Evolutionary conservation across 2,329 filamentous ascomycete species (phyloP), one percentile per base, ranked within the genome.

Genomic region (Beauveria medogensis): DNA sequence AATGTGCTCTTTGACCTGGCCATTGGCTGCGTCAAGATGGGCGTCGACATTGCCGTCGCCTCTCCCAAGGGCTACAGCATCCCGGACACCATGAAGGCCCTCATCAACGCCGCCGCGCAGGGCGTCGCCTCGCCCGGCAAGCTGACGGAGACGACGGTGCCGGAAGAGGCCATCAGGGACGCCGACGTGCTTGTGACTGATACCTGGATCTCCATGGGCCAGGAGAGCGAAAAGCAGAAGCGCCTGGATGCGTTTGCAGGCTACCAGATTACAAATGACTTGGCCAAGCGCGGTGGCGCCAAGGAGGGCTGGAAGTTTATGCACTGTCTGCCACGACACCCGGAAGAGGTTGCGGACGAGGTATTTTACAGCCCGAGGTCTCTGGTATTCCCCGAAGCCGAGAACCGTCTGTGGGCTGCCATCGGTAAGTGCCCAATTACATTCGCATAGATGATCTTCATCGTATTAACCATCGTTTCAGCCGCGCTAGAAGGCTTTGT

Each of bases 171-270:
- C 5, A 86, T 97, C 70, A 90, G 90, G 77, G 79, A 87, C 65
- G 93, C 94, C 3, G 89, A 99, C 72, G 83, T 97, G 58, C 79
- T 99, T 62, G 92, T 97, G 24, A 99, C 94, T 1, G 94, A 99
- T 70, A 99, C 94, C 1, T 99, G 94, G 94, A 84, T 99, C 37
- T 96, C 91, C 1, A 99, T 99, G 94, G 94, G 94, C 52, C 93
- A 97, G 75, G 94, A 99, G 74, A 85, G 84, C 61, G 94, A 99
- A 75, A 81, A 86, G 44, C 80, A 86, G 66, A 88, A 89, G 79
- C 82, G 91, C 55, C 73, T 97, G 63, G 84, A 87, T 70, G 91
- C 86, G 2, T 99, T 99, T 72, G 82, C 83, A 34, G 92, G 93
- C 16, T 99, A 92, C 76, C 93, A 97, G 73, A 89, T 99, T 69